Percentiles rank a stretch among this genome's conserved stretches.
phyloP scores from a whole-genome alignment of 768 basidiomycete genomes.

The Xerocomus brunneocitrinus region DNA sequence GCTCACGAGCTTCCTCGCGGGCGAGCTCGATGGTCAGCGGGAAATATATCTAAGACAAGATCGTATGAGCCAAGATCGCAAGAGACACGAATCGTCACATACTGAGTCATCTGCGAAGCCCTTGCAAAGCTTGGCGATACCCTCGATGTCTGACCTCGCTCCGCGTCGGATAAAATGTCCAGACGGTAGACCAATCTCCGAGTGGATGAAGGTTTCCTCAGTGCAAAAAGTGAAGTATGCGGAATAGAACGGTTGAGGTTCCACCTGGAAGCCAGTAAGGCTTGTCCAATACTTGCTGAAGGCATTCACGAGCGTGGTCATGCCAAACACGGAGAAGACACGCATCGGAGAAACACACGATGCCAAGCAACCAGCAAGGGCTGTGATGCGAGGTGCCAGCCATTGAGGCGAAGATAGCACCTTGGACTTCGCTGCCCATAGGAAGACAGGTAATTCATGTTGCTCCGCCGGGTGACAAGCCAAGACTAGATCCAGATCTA shows the following conservation, averaged over 20 bases:
- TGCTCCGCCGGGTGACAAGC: conserved; percentile 43
- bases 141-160: conserved; percentile 32
- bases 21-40: conserved; percentile 38
- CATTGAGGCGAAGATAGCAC: conserved; percentile 23
- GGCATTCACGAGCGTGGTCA: conserved; percentile 35
- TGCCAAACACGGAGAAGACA: conserved; percentile 51
- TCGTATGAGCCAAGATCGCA: conserved; percentile 3
- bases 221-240: conserved; percentile 47
- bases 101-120: conserved; percentile 53
- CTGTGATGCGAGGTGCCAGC: conserved; percentile 33
- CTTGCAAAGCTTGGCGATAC: conserved; percentile 43
- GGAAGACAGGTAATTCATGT: conserved; percentile 50
- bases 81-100: conserved; percentile 17
- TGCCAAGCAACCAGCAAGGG: conserved; percentile 36
- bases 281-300: conserved; percentile 44
- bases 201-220: conserved; percentile 31
- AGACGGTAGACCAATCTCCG: conserved; percentile 23
- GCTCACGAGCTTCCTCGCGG: conserved; percentile 40
- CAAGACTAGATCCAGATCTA: conserved; percentile 40
- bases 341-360: conserved; percentile 38
- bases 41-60: conserved; percentile 40
- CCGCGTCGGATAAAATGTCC: conserved; percentile 40
- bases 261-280: conserved; percentile 35
- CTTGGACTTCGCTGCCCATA: conserved; percentile 39
- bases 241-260: conserved; percentile 45